Evolutionary conservation across 768 basidiomycete species (phyloP).

Genomic region (Phylloporus scabripes): DNA sequence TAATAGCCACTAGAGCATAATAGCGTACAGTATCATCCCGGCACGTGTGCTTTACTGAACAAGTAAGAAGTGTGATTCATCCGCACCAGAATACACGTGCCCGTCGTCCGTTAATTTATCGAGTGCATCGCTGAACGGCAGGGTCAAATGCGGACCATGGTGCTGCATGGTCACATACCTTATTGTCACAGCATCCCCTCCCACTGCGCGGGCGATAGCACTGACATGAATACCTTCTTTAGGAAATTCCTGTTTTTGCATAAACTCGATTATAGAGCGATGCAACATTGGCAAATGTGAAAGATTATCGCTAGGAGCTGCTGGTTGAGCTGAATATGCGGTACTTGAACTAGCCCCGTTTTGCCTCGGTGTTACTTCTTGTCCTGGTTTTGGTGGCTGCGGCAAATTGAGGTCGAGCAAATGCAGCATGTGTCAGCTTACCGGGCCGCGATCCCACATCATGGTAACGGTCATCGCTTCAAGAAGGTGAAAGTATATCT

Average conservation of each 20-base stretch:
- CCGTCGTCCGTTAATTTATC: constrained; percentile 79
- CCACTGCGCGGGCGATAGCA: constrained; percentile 62
- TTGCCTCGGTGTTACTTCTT: constrained; percentile 9
- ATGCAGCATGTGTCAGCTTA: constrained; percentile 30
- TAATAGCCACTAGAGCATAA: background rate
- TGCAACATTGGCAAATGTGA: constrained; percentile 55
- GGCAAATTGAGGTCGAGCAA: background rate
- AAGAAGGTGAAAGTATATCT: constrained; percentile 76
- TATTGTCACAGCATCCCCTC: constrained; percentile 52
- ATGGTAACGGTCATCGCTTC: constrained; percentile 70
- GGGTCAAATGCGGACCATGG: background rate
- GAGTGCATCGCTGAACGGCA: constrained; percentile 54
- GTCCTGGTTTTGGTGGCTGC: constrained; percentile 33
- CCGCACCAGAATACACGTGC: constrained; percentile 69
- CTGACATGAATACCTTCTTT: constrained; percentile 73
- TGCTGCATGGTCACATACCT: constrained; percentile 40
- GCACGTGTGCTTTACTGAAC: constrained; percentile 34
- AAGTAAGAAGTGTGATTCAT: constrained; percentile 73
- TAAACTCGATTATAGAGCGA: constrained; percentile 60
- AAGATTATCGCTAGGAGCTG: constrained; percentile 40
- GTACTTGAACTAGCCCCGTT: constrained; percentile 23
- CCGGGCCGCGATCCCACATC: constrained; percentile 60
- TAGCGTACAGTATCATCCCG: background rate
- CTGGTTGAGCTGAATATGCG: constrained; percentile 40
- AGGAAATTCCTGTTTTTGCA: constrained; percentile 40